These are phyloP conservation scores for Brassica incana DNA, from an alignment of 345 rosid species.

Conservation along the genomic window DNA sequence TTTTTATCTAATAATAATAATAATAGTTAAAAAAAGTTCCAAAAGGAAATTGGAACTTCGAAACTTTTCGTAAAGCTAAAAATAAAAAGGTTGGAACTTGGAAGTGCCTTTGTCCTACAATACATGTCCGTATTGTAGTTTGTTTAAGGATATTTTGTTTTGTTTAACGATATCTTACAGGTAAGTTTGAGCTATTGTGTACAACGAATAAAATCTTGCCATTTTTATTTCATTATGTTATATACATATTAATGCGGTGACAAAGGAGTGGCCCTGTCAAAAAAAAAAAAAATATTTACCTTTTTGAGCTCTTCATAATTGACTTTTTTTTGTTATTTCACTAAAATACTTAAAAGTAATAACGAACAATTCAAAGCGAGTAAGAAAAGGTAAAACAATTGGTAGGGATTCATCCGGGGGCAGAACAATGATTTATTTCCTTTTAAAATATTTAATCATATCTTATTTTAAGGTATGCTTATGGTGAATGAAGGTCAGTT, in stretches of 20 bases:
- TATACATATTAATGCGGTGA: constrained; percentile 3
- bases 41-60: background rate
- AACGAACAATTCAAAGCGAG: constrained; percentile 18
- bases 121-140: constrained; percentile 13
- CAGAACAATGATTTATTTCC: background rate
- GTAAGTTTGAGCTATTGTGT: background rate
- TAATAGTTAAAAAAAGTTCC: too few species aligned
- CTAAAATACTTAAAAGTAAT: constrained; percentile 18
- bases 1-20: too few species aligned
- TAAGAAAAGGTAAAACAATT: constrained; percentile 21
- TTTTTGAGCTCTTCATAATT: constrained; percentile 22
- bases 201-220: constrained; percentile 25
- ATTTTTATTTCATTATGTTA: constrained; percentile 2
- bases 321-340: constrained; percentile 11
- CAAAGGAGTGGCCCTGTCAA: background rate
- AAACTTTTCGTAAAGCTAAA: too few species aligned
- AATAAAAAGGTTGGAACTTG: too few species aligned
- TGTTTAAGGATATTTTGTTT: background rate
- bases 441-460: constrained; percentile 8
- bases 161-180: background rate
- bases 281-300: background rate
- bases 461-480: constrained; percentile 21
- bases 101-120: too few species aligned
- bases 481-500: constrained; percentile 23
- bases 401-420: constrained; percentile 17